Evolutionary conservation across 176 grass and related monocot species (phyloP), one percentile per base, ranked within the genome.

Genomic region (Poa pratensis): DNA sequence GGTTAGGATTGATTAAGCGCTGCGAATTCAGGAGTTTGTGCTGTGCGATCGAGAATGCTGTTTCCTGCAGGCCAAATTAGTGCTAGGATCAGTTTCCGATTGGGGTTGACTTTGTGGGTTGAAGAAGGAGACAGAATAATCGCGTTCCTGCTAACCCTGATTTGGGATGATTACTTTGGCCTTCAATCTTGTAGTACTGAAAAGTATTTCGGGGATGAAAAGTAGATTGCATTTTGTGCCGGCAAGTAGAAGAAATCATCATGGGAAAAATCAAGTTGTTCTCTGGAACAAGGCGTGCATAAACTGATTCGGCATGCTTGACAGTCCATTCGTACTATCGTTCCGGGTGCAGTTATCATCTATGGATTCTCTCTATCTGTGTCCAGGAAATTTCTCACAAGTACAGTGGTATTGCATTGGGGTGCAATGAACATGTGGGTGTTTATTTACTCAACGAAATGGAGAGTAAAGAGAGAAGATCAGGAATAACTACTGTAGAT

Each of bases 31-130:
- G 34, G 32, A 63, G 22, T 77, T 42, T 30, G 45, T 61, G 51
- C 3, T 46, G 37, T 85, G 20, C 59, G 24, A 32, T 12, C 18
- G 16, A n/a, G 49, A 81, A 68, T 60, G 40, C 37, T 57, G 51
- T 40, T 79, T 64, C 75, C 2, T 72, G 22, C 28, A 42, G 1
- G 43, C 28, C 73, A 45, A 61, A 18, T 19, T 62, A 70, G n/a
- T 50, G 17, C 11, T n/a, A 80, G 60, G 42, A 10, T 82, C 18
- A 1, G 8, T 77, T 34, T 15, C 30, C 32, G 43, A 61, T 62
- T 24, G 24, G 72, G 62, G 65, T 82, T 86, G 88, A 86, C 83
- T 72, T 78, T 74, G 12, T 0, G 54, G 2, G 46, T 24, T 6
- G 71, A 43, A 28, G 58, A 22, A 64, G 7, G 32, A 73, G 60